Conservation (phyloP, 2,329 filamentous ascomycete species). For the Rasamsonia emersonii region DNA sequence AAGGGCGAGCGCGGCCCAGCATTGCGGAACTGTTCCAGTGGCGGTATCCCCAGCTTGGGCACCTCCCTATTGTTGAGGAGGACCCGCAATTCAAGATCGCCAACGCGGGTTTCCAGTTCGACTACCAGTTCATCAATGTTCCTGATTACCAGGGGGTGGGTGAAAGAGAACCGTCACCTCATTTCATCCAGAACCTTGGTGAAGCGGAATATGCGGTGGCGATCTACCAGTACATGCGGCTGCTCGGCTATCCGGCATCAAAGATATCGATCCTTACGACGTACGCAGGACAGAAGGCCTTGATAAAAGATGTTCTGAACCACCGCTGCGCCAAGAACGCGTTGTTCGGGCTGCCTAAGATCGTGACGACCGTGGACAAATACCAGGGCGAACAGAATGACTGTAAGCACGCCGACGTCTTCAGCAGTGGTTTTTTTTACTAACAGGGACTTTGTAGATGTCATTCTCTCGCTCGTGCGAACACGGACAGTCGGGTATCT, state of each 20-base stretch:
- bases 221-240: slow-evolving; percentile 92
- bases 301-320: slow-evolving; percentile 77
- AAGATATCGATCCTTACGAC: slow-evolving; percentile 86
- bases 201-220: slow-evolving; percentile 97
- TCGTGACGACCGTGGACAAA: slow-evolving; percentile 92
- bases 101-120: slow-evolving; percentile 86
- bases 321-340: slow-evolving; percentile 76
- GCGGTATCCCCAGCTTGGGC: slow-evolving; percentile 75
- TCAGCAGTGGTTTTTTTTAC: neutral
- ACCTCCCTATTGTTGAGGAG: slow-evolving; percentile 65
- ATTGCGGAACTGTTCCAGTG: slow-evolving; percentile 88
- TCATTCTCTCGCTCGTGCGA: slow-evolving; percentile 86
- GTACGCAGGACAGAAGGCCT: slow-evolving; percentile 82
- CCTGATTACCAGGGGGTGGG: slow-evolving; percentile 85
- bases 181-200: slow-evolving; percentile 93
- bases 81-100: slow-evolving; percentile 65
- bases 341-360: slow-evolving; percentile 80
- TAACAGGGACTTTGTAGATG: slow-evolving; percentile 46
- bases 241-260: slow-evolving; percentile 79
- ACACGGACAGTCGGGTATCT: slow-evolving; percentile 87
- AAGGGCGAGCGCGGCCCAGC: slow-evolving; percentile 79
- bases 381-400: slow-evolving; percentile 99
- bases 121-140: slow-evolving; percentile 96
- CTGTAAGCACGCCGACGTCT: slow-evolving; percentile 54
- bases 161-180: slow-evolving; percentile 80